These are phyloP conservation scores for Kazachstania taianensis DNA, from an alignment of 805 yeast genomes.

Conservation along the genomic window DNA sequence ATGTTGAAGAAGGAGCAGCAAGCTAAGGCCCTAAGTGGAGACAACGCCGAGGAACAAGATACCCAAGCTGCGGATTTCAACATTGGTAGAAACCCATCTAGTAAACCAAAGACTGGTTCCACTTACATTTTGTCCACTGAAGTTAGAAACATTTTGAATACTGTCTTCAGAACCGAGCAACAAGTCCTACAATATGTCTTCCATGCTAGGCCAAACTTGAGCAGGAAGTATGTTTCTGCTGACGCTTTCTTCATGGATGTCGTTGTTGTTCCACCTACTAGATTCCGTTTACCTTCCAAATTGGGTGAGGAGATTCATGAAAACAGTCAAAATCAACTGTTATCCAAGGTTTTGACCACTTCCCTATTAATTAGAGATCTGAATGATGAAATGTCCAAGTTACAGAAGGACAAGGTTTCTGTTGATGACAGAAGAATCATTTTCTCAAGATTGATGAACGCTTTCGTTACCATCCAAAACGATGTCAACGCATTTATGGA, in stretches of 20 bases:
- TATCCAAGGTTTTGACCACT: conserved; percentile 71
- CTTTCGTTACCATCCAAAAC: conserved; percentile 88
- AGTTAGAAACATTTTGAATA: conserved; percentile 64
- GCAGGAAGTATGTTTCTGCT: conserved; percentile 40
- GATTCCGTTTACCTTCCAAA: conserved; percentile 94
- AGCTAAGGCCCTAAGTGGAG: conserved; percentile 22
- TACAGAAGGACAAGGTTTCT: conserved; percentile 49
- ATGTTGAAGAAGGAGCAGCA: conserved; percentile 41
- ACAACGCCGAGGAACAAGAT: conserved; percentile 13
- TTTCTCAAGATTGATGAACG: conserved; percentile 87
- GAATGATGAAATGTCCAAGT: conserved; percentile 66
- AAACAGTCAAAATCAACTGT: conserved; percentile 81
- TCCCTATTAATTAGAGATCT: conserved; percentile 76
- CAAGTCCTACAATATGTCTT: conserved; percentile 59
- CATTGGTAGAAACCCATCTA: conserved; percentile 35
- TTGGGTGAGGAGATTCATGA: conserved; percentile 95
- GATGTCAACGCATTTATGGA: conserved; percentile 93
- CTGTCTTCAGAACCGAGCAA: conserved; percentile 69
- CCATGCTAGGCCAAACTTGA: conserved; percentile 62
- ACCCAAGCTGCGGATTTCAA: conserved; percentile 26
- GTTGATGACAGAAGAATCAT: conserved; percentile 64
- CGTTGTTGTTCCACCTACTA: conserved; percentile 88
- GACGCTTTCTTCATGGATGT: conserved; percentile 87
- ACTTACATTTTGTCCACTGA: conserved; percentile 85
- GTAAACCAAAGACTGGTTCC: conserved; percentile 59